A percentile compares a stretch with the other conserved stretches of the same genome.
phyloP scores from a whole-genome alignment of 2,329 filamentous ascomycete genomes.

The Aspergillus fructus region DNA sequence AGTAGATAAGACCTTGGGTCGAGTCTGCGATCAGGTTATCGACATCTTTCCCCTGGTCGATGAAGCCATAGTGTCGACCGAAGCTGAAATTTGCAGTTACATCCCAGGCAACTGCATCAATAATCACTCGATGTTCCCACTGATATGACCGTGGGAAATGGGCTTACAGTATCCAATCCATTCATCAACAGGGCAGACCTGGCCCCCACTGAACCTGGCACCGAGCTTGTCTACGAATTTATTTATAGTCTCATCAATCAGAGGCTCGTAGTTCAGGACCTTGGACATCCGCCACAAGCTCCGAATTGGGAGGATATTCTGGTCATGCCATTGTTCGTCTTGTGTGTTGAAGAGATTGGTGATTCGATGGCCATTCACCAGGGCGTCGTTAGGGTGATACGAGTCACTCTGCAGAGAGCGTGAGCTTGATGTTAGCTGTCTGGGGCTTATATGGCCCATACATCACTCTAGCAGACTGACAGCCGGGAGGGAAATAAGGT shows the following conservation, averaged over 20 bases:
- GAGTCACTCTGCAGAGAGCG: conserved; percentile 25
- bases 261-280: conserved; percentile 26
- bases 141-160: not conserved
- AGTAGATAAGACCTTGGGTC: conserved; percentile 21
- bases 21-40: conserved; percentile 11
- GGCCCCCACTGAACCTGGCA: conserved; percentile 15
- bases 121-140: not conserved
- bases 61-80: conserved; percentile 25
- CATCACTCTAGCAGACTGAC: too few relatives aligned
- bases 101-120: conserved; percentile 9
- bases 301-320: conserved; percentile 25
- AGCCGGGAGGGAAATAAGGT: not conserved
- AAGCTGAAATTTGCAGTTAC: conserved; percentile 12
- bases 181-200: conserved; percentile 10
- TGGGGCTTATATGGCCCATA: too few relatives aligned
- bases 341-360: conserved; percentile 27
- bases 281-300: conserved; percentile 28
- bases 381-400: conserved; percentile 28
- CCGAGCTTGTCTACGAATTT: conserved; percentile 25
- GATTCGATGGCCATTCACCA: conserved; percentile 25
- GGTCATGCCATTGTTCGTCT: conserved; percentile 28
- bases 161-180: conserved; percentile 14
- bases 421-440: not conserved
- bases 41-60: conserved; percentile 23
- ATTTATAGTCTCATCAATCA: conserved; percentile 26